Conservation (phyloP, 2,329 filamentous ascomycete species). For the Pseudocercospora macadamiae region DNA sequence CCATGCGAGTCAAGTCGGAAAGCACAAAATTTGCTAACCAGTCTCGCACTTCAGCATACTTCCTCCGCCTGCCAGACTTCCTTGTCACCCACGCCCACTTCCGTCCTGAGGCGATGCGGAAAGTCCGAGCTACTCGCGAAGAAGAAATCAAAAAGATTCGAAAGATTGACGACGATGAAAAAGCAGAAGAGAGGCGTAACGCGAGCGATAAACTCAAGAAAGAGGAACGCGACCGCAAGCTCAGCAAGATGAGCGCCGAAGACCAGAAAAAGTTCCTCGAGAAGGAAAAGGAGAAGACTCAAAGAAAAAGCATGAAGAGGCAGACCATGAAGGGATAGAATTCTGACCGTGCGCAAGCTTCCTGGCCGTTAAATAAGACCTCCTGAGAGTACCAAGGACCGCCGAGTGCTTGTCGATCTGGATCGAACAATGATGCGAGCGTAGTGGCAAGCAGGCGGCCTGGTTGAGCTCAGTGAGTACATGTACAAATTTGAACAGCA, state of each 20-base stretch:
- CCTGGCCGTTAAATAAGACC: too few species aligned
- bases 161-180: slow-evolving; percentile 73
- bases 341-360: too few species aligned
- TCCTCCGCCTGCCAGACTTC: slow-evolving; percentile 77
- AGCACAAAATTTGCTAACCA: neutral
- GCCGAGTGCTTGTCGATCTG: too few species aligned
- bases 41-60: slow-evolving; percentile 52
- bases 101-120: slow-evolving; percentile 83
- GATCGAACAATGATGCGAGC: too few species aligned
- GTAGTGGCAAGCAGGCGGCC: too few species aligned
- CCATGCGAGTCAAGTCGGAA: too few species aligned
- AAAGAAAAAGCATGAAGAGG: slow-evolving; percentile 63
- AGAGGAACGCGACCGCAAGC: slow-evolving; percentile 72
- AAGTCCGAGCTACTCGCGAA: slow-evolving; percentile 79
- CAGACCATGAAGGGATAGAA: slow-evolving; percentile 44
- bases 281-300: slow-evolving; percentile 81
- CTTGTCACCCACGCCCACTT: slow-evolving; percentile 79
- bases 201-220: slow-evolving; percentile 68
- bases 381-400: neutral
- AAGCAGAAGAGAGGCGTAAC: slow-evolving; percentile 62
- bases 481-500: neutral
- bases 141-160: slow-evolving; percentile 78
- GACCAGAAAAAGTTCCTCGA: slow-evolving; percentile 65
- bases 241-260: slow-evolving; percentile 68
- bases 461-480: neutral